Conservation (phyloP, 768 basidiomycete species). For the Boletus reticuloceps region DNA sequence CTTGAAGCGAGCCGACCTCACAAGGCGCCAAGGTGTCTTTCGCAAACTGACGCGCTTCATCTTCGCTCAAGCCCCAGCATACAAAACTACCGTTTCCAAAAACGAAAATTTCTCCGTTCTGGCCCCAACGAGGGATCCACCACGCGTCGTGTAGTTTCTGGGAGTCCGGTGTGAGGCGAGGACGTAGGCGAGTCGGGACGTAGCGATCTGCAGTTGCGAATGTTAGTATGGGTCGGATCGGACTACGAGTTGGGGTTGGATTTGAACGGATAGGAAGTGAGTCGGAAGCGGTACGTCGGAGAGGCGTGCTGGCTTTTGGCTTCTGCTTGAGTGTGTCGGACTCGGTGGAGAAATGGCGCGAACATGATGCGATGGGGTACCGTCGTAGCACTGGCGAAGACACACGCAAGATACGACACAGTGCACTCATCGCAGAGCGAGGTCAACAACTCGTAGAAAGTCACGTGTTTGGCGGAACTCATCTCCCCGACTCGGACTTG, state of each 20-base stretch:
- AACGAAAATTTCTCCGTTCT: constrained; percentile 81
- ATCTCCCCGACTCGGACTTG: no score
- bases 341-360: constrained; percentile 18
- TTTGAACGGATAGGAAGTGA: constrained; percentile 85
- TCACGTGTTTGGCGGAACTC: constrained; percentile 18
- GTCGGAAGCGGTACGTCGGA: constrained; percentile 79
- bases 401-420: constrained; percentile 10
- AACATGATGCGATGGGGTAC: not conserved
- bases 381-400: not conserved
- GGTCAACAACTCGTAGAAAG: not conserved
- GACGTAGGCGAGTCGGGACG: constrained; percentile 60
- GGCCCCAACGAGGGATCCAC: constrained; percentile 75
- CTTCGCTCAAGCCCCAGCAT: constrained; percentile 83
- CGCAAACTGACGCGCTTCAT: constrained; percentile 68
- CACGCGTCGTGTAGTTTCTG: constrained; percentile 71
- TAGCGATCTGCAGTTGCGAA: constrained; percentile 85
- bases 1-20: constrained; percentile 62
- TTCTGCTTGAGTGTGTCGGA: constrained; percentile 48
- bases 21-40: constrained; percentile 57
- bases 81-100: constrained; percentile 89
- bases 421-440: constrained; percentile 17
- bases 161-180: constrained; percentile 51
- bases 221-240: constrained; percentile 75
- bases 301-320: constrained; percentile 78
- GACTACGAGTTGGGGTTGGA: constrained; percentile 80